Base-by-base conservation (phyloP, 2,329 filamentous ascomycete genomes). In the Phialemonium atrogriseum region DNA sequence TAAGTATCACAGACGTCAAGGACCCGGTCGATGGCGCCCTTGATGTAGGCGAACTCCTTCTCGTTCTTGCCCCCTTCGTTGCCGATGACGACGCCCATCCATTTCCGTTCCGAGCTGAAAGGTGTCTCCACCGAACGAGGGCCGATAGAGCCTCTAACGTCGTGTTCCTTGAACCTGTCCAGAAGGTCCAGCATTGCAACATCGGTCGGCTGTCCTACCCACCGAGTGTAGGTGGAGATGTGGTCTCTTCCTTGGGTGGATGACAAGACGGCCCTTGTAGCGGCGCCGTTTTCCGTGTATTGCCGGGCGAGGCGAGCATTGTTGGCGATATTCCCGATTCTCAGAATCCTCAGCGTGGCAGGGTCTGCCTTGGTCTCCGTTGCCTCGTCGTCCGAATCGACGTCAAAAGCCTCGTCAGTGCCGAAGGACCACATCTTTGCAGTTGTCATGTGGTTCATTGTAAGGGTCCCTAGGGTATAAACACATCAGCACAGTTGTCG, bases 371-470 rank as follows among this genome's bases (percentile, higher is more conserved):
- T 68, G 21, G 55, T 54, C 36, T 78, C 73, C 2, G 61, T 55
- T 5, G 60, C 56, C 37, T 77, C 68, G 15, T 73, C 64, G 33
- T 75, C 69, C 1, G 64, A 65, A 26, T 71, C 65, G 9, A 77
- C 59, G 38, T 74, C 62, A 13, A 76, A 48, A 7, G 68, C 58
- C 3, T 58, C 58, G 12, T 63, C 56, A 12, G 73, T 71, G 42
- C 87, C 85, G 55, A 94, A 94, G 53, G 89, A 84, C 91, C 91
- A 98, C 66, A 98, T 79, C 51, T 91, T 94, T 11, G 87, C 88
- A 1, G 87, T 87, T 1, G 91, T 94, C 91, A 98, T 96, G 53
- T 98, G 91, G 52, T 96, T 98, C 52, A 88, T 87, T 0, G 91
- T 98, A 38, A 98, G 64, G 2, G 91, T 98, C 19, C 89, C 80